Evolutionary conservation across 2,329 filamentous ascomycete genomes (phyloP).

Genomic region (Talaromyces amestolkiae): DNA sequence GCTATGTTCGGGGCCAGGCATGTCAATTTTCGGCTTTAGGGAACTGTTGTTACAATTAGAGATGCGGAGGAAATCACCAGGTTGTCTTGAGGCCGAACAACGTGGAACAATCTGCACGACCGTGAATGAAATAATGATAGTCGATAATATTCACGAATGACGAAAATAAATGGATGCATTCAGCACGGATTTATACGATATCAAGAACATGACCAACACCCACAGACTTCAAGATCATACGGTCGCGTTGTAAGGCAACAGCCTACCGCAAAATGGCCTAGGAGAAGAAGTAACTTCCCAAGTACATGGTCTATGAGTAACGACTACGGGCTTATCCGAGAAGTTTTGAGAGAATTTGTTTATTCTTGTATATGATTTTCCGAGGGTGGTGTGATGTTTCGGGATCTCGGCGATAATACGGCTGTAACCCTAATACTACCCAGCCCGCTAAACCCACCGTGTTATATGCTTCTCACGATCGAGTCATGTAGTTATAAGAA

Average conservation of each 20-base stretch:
- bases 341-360: conserved; percentile 9
- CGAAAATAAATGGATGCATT: not conserved
- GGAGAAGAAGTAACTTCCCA: not conserved
- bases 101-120: not conserved
- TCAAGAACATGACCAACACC: not conserved
- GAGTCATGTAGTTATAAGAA: not conserved
- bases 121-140: not conserved
- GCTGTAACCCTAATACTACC: not conserved
- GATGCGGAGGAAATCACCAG: not conserved
- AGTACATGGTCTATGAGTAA: conserved; percentile 1
- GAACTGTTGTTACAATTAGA: not conserved
- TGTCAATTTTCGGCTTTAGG: not conserved
- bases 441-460: not conserved
- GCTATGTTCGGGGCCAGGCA: conserved; percentile 2
- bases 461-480: not conserved
- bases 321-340: not conserved
- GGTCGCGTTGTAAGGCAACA: not conserved
- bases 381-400: conserved; percentile 18
- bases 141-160: not conserved
- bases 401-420: conserved; percentile 20
- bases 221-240: not conserved
- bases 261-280: not conserved
- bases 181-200: conserved; percentile 9
- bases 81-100: not conserved
- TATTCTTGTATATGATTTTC: not conserved